Conservation (phyloP, 1,284 basidiomycete species). For the Meira miltonrushii region DNA sequence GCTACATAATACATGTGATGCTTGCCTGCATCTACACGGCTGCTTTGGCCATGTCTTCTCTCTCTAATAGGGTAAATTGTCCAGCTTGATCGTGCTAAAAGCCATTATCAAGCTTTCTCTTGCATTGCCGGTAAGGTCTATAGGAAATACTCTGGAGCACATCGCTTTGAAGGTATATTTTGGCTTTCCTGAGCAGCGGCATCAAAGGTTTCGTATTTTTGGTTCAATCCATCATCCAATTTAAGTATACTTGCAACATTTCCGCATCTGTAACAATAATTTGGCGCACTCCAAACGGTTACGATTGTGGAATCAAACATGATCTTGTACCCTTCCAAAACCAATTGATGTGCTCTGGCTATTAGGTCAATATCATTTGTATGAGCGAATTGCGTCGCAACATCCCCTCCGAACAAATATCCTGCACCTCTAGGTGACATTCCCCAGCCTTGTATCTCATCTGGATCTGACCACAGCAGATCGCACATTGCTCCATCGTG, state of each 20-base stretch:
- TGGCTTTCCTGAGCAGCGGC: constrained; percentile 36
- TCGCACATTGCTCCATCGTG: constrained; percentile 99
- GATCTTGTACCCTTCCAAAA: constrained; percentile 93
- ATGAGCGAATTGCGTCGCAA: constrained; percentile 82
- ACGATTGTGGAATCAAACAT: constrained; percentile 96
- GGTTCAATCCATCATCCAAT: constrained; percentile 45
- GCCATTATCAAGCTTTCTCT: too few relatives aligned
- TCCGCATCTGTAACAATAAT: constrained; percentile 75
- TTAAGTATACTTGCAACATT: constrained; percentile 48
- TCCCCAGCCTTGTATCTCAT: constrained; percentile 67
- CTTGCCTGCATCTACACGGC: too few relatives aligned
- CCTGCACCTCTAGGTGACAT: constrained; percentile 94
- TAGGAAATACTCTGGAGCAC: constrained; percentile 10
- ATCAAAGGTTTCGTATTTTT: constrained; percentile 49
- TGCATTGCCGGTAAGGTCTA: background rate
- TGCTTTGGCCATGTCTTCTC: too few relatives aligned
- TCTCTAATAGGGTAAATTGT: too few relatives aligned
- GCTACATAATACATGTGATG: too few relatives aligned
- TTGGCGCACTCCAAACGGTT: constrained; percentile 97
- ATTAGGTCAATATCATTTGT: constrained; percentile 90
- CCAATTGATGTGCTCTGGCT: constrained; percentile 92
- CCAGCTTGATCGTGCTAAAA: too few relatives aligned
- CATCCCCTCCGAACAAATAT: constrained; percentile 88
- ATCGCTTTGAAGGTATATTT: constrained; percentile 9
- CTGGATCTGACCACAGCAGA: constrained; percentile 95